Evolutionary conservation across 305 asterid genomes (phyloP).

Genomic region (Fraxinus dipetala): DNA sequence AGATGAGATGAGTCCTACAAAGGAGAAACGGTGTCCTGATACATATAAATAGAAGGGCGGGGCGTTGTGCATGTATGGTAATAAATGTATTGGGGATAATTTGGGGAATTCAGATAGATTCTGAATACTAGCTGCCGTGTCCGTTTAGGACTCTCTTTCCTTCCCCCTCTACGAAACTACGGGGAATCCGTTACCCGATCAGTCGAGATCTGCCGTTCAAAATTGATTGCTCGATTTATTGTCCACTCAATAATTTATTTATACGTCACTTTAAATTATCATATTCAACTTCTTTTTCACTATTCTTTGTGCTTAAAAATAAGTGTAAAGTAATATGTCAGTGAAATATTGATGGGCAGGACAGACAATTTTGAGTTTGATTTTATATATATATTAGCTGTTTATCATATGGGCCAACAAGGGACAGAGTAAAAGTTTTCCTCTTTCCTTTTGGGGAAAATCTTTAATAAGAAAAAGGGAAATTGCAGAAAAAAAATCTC

Average conservation of each 20-base stretch:
- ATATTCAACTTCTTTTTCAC: no score
- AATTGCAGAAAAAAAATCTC: no score
- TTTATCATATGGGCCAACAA: background rate
- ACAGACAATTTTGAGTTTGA: no score
- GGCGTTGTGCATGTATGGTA: constrained; percentile 19
- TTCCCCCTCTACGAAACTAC: background rate
- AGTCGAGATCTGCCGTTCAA: no score
- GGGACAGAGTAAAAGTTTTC: background rate
- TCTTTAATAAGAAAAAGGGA: no score
- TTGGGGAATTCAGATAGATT: constrained; percentile 7
- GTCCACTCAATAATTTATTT: no score
- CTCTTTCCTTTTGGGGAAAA: background rate
- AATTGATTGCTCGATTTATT: no score
- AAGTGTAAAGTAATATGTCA: no score
- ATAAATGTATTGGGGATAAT: constrained; percentile 17
- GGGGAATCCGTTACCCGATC: no score
- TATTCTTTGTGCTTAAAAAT: no score
- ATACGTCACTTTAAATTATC: no score
- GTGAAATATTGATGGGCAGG: no score
- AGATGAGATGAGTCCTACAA: background rate
- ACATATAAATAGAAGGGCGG: background rate
- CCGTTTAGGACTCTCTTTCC: background rate
- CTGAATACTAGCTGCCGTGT: background rate
- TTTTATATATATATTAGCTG: background rate
- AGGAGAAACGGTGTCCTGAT: constrained; percentile 1